These are phyloP conservation scores for Sphaerostilbella broomeana DNA, from an alignment of 2,329 filamentous ascomycete species.

Conservation along the genomic window DNA sequence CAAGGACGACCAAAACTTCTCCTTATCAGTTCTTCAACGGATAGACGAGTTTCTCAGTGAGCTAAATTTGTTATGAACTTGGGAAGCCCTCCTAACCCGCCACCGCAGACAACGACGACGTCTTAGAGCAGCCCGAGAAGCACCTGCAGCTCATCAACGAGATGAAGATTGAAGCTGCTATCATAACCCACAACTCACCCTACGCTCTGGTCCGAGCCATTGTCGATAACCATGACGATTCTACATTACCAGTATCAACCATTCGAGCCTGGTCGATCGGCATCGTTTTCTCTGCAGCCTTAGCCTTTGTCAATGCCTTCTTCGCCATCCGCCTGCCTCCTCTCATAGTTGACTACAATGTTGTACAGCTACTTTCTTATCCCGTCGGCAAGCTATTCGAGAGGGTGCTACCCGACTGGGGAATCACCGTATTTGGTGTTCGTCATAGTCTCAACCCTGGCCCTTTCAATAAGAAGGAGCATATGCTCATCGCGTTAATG, in stretches of 20 bases:
- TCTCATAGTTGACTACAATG: conserved; percentile 44
- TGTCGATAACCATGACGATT: conserved; percentile 50
- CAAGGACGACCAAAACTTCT: conserved; percentile 33
- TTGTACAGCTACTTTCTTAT: conserved; percentile 48
- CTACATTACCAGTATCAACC: conserved; percentile 40
- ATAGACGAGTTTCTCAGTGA: conserved; percentile 31
- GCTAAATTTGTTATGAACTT: conserved; percentile 7
- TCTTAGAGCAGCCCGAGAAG: conserved; percentile 30
- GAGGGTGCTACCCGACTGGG: conserved; percentile 37
- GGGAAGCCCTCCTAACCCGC: conserved; percentile 9
- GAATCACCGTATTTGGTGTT: conserved; percentile 35
- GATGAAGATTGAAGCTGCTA: conserved; percentile 45
- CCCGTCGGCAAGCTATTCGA: conserved; percentile 42
- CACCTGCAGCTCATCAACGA: conserved; percentile 36
- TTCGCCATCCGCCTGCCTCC: conserved; percentile 47
- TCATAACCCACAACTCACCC: conserved; percentile 48
- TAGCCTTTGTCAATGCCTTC: conserved; percentile 46
- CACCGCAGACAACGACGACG: conserved; percentile 20
- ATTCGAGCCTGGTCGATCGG: conserved; percentile 47
- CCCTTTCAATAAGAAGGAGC: conserved; percentile 49
- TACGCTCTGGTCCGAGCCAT: conserved; percentile 50
- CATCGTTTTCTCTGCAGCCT: conserved; percentile 37
- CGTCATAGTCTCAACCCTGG: conserved; percentile 42
- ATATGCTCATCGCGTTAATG: conserved; percentile 50
- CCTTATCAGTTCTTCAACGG: conserved; percentile 26